phyloP scores from a whole-genome alignment of 176 grass and related monocot species.

The Rhynchospora breviuscula region DNA sequence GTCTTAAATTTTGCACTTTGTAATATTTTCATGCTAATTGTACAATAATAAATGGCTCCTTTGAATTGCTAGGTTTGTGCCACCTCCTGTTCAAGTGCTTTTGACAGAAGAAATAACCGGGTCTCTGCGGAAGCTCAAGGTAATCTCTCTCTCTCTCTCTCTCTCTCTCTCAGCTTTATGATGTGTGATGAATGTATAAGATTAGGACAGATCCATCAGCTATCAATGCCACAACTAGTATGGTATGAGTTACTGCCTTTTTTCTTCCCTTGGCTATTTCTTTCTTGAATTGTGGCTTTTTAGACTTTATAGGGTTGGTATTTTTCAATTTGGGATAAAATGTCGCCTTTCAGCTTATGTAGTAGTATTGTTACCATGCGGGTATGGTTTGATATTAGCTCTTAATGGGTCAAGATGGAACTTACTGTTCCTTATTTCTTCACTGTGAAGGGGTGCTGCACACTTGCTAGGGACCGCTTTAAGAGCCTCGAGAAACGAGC shows the following conservation, averaged over 20 bases:
- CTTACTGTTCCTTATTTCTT: not conserved
- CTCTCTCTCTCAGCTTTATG: not conserved
- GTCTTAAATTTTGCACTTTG: not conserved
- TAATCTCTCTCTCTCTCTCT: not conserved
- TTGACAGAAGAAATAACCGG: constrained; percentile 96
- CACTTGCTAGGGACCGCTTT: constrained; percentile 41
- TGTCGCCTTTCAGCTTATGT: not conserved
- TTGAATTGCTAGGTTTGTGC: constrained; percentile 61
- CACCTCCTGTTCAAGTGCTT: constrained; percentile 87
- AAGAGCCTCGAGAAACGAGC: constrained; percentile 48
- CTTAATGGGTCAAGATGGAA: not conserved
- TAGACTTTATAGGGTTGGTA: not conserved
- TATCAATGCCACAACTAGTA: not conserved
- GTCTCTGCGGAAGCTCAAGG: constrained; percentile 93
- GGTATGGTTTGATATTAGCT: not conserved
- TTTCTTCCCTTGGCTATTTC: not conserved
- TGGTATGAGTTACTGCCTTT: not conserved
- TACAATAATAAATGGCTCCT: constrained; percentile 16
- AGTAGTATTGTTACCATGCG: not conserved
- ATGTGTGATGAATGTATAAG: not conserved
- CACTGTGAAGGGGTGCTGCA: constrained; percentile 36
- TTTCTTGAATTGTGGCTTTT: not conserved
- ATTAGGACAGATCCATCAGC: not conserved
- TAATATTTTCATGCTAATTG: not conserved
- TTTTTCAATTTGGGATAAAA: not conserved